A percentile compares a stretch with the other conserved stretches of the same genome.
Conservation (phyloP, 345 rosid species). For the Pugionium cornutum region DNA sequence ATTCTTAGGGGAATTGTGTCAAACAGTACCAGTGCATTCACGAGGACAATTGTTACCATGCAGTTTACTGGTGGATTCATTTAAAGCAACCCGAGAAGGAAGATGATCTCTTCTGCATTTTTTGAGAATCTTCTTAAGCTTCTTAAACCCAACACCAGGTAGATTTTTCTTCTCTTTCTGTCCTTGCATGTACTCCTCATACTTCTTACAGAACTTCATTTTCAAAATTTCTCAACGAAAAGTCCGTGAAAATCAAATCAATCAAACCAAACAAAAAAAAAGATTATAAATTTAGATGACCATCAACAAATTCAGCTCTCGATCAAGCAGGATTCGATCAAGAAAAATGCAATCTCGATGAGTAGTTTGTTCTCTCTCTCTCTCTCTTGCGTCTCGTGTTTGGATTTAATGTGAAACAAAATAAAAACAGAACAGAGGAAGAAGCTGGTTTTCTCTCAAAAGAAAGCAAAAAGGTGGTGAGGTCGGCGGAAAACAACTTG, state of each 20-base stretch:
- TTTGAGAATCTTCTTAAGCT: conserved; percentile 80
- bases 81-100: conserved; percentile 38
- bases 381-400: conserved; percentile 28
- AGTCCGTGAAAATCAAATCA: too few species aligned
- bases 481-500: conserved; percentile 7
- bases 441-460: neutral
- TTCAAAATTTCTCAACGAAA: neutral
- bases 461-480: conserved; percentile 2
- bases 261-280: neutral
- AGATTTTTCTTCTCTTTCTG: conserved; percentile 59
- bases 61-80: conserved; percentile 2
- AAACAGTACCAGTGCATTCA: conserved; percentile 57
- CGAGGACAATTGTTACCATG: conserved; percentile 52
- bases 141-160: conserved; percentile 83
- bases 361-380: neutral
- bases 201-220: conserved; percentile 95
- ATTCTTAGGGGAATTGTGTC: neutral
- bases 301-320: conserved; percentile 35
- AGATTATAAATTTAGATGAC: conserved; percentile 35
- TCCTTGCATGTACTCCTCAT: conserved; percentile 73
- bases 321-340: neutral
- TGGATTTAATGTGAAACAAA: neutral
- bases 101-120: conserved; percentile 52
- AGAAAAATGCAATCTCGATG: neutral
- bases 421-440: conserved; percentile 6